Base-by-base conservation (phyloP, 106 monocot species). In the Platanthera zijinensis region DNA sequence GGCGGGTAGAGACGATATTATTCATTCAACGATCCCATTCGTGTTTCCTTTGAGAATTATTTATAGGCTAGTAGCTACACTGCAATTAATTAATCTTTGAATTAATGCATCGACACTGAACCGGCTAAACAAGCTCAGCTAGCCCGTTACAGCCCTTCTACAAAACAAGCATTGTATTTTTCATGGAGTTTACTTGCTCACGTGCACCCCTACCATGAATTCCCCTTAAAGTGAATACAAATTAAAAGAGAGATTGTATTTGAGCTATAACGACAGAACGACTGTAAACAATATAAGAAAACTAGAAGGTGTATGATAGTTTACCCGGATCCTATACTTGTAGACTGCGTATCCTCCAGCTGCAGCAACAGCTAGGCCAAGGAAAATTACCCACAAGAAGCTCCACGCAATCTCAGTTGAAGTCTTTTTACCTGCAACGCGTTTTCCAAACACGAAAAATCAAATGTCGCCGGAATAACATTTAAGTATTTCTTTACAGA, bases 301-400 rank as follows among this genome's bases (percentile, higher is more conserved):
- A 66, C 39, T 66, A 30, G 32, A 10, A 66, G 66, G 6, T 66
- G 46, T 46, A 70, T 46, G 75, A 75, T 11, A 17, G 5, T 48
- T 82, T 89, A 95, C 95, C 89, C 95, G 69, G 76, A 95, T 84
- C 76, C 95, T 82, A 78, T 95, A 92, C 48, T 95, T 92, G 67
- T 95, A 92, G 8, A 95, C 77, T 49, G 88, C 92, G 80, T 89
- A 92, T 7, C 78, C 95, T 74, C 87, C 95, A 74, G 85, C 74
- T 64, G 85, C 95, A 77, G 92, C 92, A 15, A 74, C 78, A 30
- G 70, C 84, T 8, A 95, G 56, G 5, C 87, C 91, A 63, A 92
- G 47, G 83, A 95, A 86, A 53, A 91, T 81, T 80, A 92, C 76
- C 95, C 95, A 95, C 72, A 95, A 74, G 78, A 95, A 95, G 72